Conservation (phyloP, 83 land plant species). For the Diphasiastrum complanatum region DNA sequence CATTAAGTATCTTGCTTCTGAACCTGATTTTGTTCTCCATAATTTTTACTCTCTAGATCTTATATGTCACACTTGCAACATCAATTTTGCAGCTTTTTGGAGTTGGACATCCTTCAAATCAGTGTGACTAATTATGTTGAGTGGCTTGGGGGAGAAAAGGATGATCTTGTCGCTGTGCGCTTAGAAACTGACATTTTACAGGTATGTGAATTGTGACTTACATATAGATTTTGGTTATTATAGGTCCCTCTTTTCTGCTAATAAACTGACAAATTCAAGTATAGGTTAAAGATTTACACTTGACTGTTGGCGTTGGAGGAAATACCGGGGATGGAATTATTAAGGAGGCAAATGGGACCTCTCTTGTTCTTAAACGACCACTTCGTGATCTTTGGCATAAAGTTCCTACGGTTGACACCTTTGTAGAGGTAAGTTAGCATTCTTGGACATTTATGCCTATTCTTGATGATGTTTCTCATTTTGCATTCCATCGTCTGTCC, state of each 20-base stretch:
- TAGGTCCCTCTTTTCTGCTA: neutral
- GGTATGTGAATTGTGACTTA: constrained; percentile 35
- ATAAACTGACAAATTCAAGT: neutral
- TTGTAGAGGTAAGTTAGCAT: constrained; percentile 43
- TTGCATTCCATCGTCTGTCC: neutral
- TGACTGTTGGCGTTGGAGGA: constrained; percentile 62
- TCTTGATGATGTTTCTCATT: neutral
- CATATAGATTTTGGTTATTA: neutral
- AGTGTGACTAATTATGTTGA: constrained; percentile 56
- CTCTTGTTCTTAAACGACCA: constrained; percentile 57
- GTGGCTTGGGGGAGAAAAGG: constrained; percentile 74
- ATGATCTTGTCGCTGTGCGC: constrained; percentile 62
- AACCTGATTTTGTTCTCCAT: constrained; percentile 1
- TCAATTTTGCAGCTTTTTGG: constrained; percentile 59
- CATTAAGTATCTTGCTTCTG: neutral
- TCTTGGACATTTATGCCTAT: neutral
- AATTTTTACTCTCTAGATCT: neutral
- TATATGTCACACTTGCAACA: neutral
- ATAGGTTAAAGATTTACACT: constrained; percentile 73
- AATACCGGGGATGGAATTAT: constrained; percentile 70
- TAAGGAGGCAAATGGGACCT: constrained; percentile 69
- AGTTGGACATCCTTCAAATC: constrained; percentile 80
- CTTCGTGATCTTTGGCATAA: constrained; percentile 84
- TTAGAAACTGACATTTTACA: constrained; percentile 49
- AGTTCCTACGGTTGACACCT: constrained; percentile 58